Evolutionary conservation across 306 rosid genomes (phyloP).

Genomic region (Acacia crassicarpa): DNA sequence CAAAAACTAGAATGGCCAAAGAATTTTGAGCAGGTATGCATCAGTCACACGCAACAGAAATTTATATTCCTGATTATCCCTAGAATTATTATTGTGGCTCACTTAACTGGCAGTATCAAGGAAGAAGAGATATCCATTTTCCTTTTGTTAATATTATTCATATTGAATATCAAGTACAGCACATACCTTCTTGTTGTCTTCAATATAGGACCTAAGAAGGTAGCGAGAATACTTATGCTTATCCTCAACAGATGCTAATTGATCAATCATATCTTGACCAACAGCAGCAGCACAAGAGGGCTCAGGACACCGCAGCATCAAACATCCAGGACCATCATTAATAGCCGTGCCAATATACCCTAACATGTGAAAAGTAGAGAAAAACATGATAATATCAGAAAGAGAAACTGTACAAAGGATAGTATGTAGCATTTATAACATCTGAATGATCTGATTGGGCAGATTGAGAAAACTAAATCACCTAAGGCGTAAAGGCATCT

Average conservation of each 20-base stretch:
- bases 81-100: slow-evolving; percentile 3
- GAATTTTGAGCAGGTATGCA: slow-evolving; percentile 7
- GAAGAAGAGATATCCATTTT: neutral
- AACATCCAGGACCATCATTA: slow-evolving; percentile 93
- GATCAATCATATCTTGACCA: slow-evolving; percentile 76
- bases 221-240: slow-evolving; percentile 71
- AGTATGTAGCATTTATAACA: slow-evolving; percentile 1
- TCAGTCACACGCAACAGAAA: slow-evolving; percentile 15
- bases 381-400: neutral
- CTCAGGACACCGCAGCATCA: slow-evolving; percentile 89
- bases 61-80: neutral
- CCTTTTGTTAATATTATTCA: slow-evolving; percentile 9
- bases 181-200: slow-evolving; percentile 87
- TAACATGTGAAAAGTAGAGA: slow-evolving; percentile 25
- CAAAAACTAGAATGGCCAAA: neutral
- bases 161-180: slow-evolving; percentile 12
- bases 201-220: slow-evolving; percentile 84
- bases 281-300: slow-evolving; percentile 85
- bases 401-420: neutral
- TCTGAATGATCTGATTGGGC: neutral
- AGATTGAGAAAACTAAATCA: slow-evolving; percentile 8
- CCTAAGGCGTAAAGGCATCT: neutral
- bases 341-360: slow-evolving; percentile 84
- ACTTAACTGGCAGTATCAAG: neutral
- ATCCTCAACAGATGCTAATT: slow-evolving; percentile 59